Base-by-base conservation (phyloP, 768 basidiomycete genomes). In the Lactifluus volemus region DNA sequence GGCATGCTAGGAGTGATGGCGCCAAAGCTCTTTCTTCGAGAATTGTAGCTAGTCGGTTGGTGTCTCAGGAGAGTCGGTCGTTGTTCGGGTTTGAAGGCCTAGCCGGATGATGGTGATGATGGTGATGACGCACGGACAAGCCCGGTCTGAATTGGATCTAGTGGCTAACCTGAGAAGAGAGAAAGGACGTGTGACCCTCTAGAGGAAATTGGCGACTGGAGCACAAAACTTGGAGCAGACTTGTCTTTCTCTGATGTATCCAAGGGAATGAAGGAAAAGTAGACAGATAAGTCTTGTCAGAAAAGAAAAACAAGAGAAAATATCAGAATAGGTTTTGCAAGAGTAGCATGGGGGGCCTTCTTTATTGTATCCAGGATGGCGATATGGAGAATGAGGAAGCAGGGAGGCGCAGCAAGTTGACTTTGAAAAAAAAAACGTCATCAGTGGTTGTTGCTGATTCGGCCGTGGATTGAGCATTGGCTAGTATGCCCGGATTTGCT, bases 1-100 rank as follows among this genome's bases (percentile, higher is more conserved):
- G 70, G 72, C 14, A 72, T 68, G 10, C 75, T 68, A 6, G 75
- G 71, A 0, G 74, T 65, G 45, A 78, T 72, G 36, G 25, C n/a
- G n/a, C 2, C 77, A 77, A 12, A 80, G 91, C 3, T 89, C 89
- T 0, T 80, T 73, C 1, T 79, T 72, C 0, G 87, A 84, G 71
- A 91, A 90, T 42, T 84, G 80, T 5, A 77, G 69, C 89, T 89
- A 91, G 65, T 88, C 85, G 25, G 70, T 70, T 17, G 70, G 68
- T 3, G 50, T 76, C 67, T 53, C 72, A 69, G 73, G 67, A 53
- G 71, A 30, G 9, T 62, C 61, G 19, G 65, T 64, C 36, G 69
- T 62, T 59, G 3, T 72, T 70, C 9, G 70, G 64, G 12, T 76
- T 69, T 3, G 5, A 39, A 11, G 15, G 49, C n/a, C 21, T 48